A percentile compares a stretch with the other conserved stretches of the same genome.
Conservation (phyloP, 2,329 filamentous ascomycete genomes). For the Colletotrichum trifolii region DNA sequence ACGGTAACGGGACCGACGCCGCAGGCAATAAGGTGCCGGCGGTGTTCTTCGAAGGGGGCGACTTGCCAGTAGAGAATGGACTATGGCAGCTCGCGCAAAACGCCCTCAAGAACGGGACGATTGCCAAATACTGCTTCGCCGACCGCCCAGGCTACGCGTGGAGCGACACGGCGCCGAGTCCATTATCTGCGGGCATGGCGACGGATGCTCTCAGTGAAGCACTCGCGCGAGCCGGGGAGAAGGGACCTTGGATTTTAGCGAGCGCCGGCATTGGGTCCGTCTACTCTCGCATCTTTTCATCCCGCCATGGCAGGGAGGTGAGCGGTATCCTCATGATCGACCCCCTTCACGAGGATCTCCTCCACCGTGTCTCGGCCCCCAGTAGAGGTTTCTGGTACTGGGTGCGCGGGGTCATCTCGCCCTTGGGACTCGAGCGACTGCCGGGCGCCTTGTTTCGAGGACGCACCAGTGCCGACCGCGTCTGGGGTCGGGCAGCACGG, state of each 20-base stretch:
- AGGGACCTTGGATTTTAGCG: constrained; percentile 88
- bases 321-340: constrained; percentile 87
- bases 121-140: constrained; percentile 92
- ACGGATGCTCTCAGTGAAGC: constrained; percentile 90
- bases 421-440: constrained; percentile 85
- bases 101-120: constrained; percentile 81
- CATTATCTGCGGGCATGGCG: constrained; percentile 93
- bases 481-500: constrained; percentile 83
- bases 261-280: constrained; percentile 89
- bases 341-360: constrained; percentile 86
- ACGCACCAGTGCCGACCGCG: constrained; percentile 82
- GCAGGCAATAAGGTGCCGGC: constrained; percentile 74
- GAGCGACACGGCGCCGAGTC: constrained; percentile 91
- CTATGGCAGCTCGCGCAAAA: constrained; percentile 84
- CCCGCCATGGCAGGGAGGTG: constrained; percentile 80
- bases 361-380: constrained; percentile 74
- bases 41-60: constrained; percentile 86
- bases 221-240: constrained; percentile 81
- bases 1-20: constrained; percentile 74
- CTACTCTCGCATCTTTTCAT: constrained; percentile 91
- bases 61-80: constrained; percentile 80
- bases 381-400: constrained; percentile 85
- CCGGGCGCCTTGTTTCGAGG: constrained; percentile 85
- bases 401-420: constrained; percentile 86
- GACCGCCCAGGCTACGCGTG: constrained; percentile 92